Base-by-base conservation (phyloP, 2,329 filamentous ascomycete genomes). In the Diaporthe longicolla region DNA sequence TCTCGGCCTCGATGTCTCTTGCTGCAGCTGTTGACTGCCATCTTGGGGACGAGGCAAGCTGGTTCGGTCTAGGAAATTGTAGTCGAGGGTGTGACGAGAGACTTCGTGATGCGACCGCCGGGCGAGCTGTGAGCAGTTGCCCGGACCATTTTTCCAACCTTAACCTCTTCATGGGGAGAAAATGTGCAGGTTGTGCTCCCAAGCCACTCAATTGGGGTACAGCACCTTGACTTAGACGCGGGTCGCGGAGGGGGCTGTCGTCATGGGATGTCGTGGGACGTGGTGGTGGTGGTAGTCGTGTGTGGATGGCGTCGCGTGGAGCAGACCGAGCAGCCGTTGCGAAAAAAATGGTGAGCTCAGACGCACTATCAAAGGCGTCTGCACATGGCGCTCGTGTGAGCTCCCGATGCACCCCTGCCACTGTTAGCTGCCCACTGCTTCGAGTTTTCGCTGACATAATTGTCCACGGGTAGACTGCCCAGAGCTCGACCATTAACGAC, bases 131-230 rank as follows among this genome's bases (percentile, higher is more conserved):
- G 81, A 91, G 87, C 85, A 89, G 85, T 85, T 90, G 90, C 81
- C 86, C 85, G 80, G 89, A 88, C 86, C 89, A 89, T 85, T 87
- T 86, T 78, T 89, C 87, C 80, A 91, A 81, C 79, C 88, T 86
- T 87, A 92, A 85, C 84, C 89, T 89, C 86, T 90, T 91, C 89
- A 92, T 91, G 79, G 80, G 78, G 73, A 77, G 61, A 63, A 61
- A 66, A 72, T 59, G 72, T 76, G 71, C 70, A 72, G 54, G 55
- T 37, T 24, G 57, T 45, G 68, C 55, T 63, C 72, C 55, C 71
- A 74, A 55, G 48, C 45, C 35, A 26, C 52, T 57, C 58, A 57
- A 72, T 75, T 72, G 74, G 70, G 74, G 69, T 54, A 65, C 74
- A 70, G 74, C 72, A 74, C 72, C 72, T 63, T 70, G 74, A 70